Evolutionary conservation across 208 protist genomes (phyloP).

Genomic region (Trypanosoma cruzi): DNA sequence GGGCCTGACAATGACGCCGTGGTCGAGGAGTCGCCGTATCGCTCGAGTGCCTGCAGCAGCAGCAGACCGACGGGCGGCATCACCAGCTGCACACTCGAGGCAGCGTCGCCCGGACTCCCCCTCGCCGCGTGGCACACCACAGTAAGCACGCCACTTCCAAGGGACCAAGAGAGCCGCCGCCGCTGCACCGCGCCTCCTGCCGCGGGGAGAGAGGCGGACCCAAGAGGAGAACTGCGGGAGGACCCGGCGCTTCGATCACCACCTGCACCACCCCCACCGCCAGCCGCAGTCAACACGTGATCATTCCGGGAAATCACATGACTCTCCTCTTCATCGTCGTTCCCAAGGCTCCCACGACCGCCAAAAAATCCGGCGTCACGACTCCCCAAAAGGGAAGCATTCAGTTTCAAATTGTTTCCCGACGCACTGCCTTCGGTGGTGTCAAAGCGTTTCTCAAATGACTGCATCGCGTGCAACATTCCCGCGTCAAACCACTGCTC

Average conservation of each 20-base stretch:
- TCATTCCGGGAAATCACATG: background rate
- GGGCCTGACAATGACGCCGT: background rate
- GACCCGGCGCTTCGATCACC: background rate
- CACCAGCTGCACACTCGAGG: constrained; percentile 28
- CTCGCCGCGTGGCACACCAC: constrained; percentile 7
- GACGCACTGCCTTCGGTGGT: background rate
- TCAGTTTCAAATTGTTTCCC: background rate
- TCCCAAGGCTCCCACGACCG: no score
- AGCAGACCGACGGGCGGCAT: constrained; percentile 56
- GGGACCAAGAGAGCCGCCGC: constrained; percentile 38
- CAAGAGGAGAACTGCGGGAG: background rate
- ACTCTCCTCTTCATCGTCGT: constrained; percentile 12
- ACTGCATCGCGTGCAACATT: constrained; percentile 58
- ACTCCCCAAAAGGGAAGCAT: background rate
- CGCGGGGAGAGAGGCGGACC: background rate
- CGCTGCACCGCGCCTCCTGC: background rate
- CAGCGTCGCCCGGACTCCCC: background rate
- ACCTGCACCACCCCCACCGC: no score
- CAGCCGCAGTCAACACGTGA: background rate
- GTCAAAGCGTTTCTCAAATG: constrained; percentile 51
- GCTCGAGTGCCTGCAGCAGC: constrained; percentile 57
- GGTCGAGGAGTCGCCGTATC: constrained; percentile 15
- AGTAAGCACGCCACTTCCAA: constrained; percentile 4
- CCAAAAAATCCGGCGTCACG: background rate
- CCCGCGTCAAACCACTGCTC: constrained; percentile 43